phyloP scores from a whole-genome alignment of 176 grass and related monocot species.

The Zoysia pacifica region DNA sequence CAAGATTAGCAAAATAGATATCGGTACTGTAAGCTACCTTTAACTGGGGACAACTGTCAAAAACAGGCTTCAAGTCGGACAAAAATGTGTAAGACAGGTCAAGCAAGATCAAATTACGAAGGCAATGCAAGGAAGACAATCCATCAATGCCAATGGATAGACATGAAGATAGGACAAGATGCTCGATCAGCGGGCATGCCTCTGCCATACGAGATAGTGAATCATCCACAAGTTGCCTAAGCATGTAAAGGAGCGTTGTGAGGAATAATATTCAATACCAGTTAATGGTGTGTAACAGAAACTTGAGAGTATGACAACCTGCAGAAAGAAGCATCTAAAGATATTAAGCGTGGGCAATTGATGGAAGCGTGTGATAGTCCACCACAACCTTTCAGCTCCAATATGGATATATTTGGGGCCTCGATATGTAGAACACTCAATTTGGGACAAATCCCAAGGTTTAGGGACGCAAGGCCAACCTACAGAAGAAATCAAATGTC shows the following conservation, averaged over 20 bases:
- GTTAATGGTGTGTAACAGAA: slow-evolving; percentile 9
- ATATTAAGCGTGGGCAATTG: slow-evolving; percentile 75
- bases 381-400: slow-evolving; percentile 92
- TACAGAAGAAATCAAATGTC: slow-evolving; percentile 45
- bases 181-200: slow-evolving; percentile 71
- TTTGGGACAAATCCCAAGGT: slow-evolving; percentile 94
- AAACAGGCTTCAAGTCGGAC: slow-evolving; percentile 81
- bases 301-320: slow-evolving; percentile 52
- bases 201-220: slow-evolving; percentile 62
- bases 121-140: slow-evolving; percentile 79
- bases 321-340: slow-evolving; percentile 96
- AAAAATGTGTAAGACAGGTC: slow-evolving; percentile 99
- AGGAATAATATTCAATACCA: slow-evolving; percentile 25
- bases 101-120: slow-evolving; percentile 70
- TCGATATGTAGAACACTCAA: slow-evolving; percentile 68
- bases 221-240: slow-evolving; percentile 79
- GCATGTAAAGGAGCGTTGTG: slow-evolving; percentile 38
- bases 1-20: background rate
- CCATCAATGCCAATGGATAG: slow-evolving; percentile 65
- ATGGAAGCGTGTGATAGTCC: slow-evolving; percentile 81
- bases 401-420: slow-evolving; percentile 80
- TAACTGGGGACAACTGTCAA: slow-evolving; percentile 78
- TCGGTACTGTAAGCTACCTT: slow-evolving; percentile 47
- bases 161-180: slow-evolving; percentile 83
- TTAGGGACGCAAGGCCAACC: slow-evolving; percentile 92